Conservation (phyloP, 768 basidiomycete genomes). For the Pulveroboletus sp. region DNA sequence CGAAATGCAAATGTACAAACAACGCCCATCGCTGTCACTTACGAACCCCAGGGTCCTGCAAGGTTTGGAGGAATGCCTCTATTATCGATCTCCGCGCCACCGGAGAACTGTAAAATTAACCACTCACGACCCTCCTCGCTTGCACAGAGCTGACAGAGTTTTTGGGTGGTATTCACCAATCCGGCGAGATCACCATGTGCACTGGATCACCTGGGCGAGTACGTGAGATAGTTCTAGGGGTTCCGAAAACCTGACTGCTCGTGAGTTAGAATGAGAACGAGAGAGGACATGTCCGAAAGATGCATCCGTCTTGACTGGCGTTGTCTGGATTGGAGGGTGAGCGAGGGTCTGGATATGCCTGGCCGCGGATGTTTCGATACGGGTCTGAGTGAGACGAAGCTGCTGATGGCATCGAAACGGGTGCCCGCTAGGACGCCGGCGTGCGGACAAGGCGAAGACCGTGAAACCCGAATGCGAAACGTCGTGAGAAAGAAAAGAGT, state of each 20-base stretch:
- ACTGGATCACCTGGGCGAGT: not conserved
- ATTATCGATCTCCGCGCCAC: conserved; percentile 10
- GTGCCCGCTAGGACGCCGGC: not conserved
- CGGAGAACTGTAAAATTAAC: conserved; percentile 2
- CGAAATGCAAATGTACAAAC: not conserved
- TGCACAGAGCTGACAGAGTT: conserved; percentile 1
- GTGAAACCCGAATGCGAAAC: not conserved
- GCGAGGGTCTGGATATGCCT: not conserved
- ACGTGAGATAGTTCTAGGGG: too few relatives aligned
- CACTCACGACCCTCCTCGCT: conserved; percentile 2
- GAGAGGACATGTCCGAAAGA: not conserved
- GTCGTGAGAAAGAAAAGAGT: not conserved
- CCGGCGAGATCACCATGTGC: conserved; percentile 5
- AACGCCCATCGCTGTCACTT: conserved; percentile 1
- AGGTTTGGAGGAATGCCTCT: not conserved
- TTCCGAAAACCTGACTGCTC: not conserved
- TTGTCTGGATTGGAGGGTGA: not conserved
- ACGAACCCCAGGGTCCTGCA: conserved; percentile 9
- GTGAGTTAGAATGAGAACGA: conserved; percentile 9
- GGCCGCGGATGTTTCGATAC: not conserved
- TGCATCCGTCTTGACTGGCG: not conserved
- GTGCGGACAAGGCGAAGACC: not conserved
- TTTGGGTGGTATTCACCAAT: conserved; percentile 11
- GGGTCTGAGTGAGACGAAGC: not conserved
- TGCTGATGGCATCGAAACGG: not conserved